Base-by-base conservation (phyloP, 305 asterid genomes). In the Euphrasia arctica region DNA sequence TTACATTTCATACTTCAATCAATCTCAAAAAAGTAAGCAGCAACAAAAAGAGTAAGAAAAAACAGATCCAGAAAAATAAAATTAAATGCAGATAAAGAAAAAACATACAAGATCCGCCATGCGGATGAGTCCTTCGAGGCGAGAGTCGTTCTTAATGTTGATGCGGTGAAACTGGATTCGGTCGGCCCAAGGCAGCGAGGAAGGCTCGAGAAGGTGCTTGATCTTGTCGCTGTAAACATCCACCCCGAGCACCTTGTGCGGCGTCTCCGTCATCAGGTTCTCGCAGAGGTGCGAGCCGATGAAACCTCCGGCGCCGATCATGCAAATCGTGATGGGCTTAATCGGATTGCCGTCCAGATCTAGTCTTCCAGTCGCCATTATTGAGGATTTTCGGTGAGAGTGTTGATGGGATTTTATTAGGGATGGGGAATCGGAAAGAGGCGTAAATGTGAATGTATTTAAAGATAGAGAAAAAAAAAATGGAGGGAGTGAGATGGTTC, bases 281-380 rank as follows among this genome's bases (percentile, higher is more conserved):
- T 91, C 98, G 65, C 98, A 91, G 13, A 91, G 84, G 66, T 89
- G 98, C 54, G 98, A 91, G 14, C 98, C 98, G 60, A 91, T 91
- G 82, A 91, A 91, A 3, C 98, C 98, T 12, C 96, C 98, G 54
- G 96, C 98, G 39, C 95, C 98, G 36, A 88, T 91, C 96, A 91
- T 86, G 79, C 96, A 91, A 76, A 88, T 88, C 13, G 94, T 91
- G 18, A 91, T 75, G 63, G 88, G 86, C 74, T 85, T 82, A 0
- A 88, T 85, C 68, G 82, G 73, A 54, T 81, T 88, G 7, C 97
- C 97, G 61, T 91, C 96, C 85, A 91, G 96, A 91, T 91, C 96
- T 79, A 85, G 72, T 64, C 95, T 83, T 60, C 81, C 89, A 18
- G 18, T 73, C 67, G 95, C 84, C 96, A 88, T 87, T 82, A 12